A percentile compares a stretch with the other conserved stretches of the same genome.
Conservation (phyloP, 257 asterid genomes). For the Solanum chiquidenum region DNA sequence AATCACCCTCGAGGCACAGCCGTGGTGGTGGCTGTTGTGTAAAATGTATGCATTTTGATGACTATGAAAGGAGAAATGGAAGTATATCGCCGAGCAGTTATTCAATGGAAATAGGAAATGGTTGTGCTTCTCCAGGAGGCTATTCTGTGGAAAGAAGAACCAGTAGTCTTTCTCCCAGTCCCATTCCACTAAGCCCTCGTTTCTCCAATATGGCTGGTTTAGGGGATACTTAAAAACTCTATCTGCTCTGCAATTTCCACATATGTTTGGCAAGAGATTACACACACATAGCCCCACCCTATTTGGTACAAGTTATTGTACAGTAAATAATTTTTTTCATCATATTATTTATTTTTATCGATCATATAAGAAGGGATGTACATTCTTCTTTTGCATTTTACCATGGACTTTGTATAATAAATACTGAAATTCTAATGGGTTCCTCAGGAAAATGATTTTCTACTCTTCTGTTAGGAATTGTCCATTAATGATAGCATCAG, state of each 20-base stretch:
- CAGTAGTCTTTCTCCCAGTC: conserved; percentile 7
- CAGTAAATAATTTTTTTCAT: not conserved
- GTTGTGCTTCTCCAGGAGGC: not conserved
- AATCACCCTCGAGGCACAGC: conserved; percentile 16
- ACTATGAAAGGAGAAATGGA: conserved; percentile 24
- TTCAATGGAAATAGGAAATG: not conserved
- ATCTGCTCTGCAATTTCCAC: not conserved
- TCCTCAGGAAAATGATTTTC: not conserved
- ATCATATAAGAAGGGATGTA: not conserved
- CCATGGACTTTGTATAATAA: not conserved
- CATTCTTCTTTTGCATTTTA: not conserved
- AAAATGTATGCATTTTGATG: conserved; percentile 26
- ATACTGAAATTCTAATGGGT: not conserved
- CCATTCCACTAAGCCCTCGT: conserved; percentile 4
- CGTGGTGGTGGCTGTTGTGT: conserved; percentile 28
- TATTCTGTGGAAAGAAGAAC: not conserved
- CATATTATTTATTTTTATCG: no score
- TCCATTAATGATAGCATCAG: not conserved
- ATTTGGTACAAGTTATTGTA: not conserved
- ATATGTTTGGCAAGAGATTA: not conserved
- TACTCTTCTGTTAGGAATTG: not conserved
- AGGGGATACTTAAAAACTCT: not conserved
- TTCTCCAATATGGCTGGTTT: not conserved
- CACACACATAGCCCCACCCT: not conserved
- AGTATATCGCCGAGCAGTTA: not conserved